phyloP scores from a whole-genome alignment of 1,139 yeast species.

The Pichia sp. region DNA sequence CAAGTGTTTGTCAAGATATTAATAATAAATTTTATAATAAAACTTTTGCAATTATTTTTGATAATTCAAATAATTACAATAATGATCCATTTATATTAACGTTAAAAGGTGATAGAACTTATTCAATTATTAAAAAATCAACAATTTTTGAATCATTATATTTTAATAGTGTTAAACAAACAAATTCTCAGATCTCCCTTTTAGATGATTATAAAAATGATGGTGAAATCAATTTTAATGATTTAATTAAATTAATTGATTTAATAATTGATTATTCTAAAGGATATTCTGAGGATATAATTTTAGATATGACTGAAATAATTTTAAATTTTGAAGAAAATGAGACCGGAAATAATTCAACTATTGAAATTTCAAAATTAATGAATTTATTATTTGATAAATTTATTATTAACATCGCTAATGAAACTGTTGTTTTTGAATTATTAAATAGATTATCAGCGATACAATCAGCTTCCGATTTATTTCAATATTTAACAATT shows the following conservation, averaged over 20 bases:
- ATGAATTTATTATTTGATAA: conserved; percentile 33
- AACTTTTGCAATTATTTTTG: conserved; percentile 34
- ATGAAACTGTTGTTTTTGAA: conserved; percentile 21
- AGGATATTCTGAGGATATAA: conserved; percentile 5
- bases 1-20: conserved; percentile 61
- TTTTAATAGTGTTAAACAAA: conserved; percentile 14
- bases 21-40: conserved; percentile 51
- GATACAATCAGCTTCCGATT: conserved; percentile 22
- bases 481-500: conserved; percentile 24
- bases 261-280: conserved; percentile 10
- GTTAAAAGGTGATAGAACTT: conserved; percentile 22
- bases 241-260: conserved; percentile 12
- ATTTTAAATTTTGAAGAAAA: conserved; percentile 1
- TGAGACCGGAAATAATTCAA: too few relatives aligned
- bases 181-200: not conserved
- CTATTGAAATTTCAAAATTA: conserved; percentile 3
- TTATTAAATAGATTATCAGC: conserved; percentile 24
- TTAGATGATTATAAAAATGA: conserved; percentile 1
- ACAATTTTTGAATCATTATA: conserved; percentile 27
- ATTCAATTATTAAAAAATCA: conserved; percentile 26
- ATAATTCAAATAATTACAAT: conserved; percentile 14
- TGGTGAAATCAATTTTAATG: conserved; percentile 5
- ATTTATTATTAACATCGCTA: conserved; percentile 25
- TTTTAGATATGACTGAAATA: not conserved
- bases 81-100: conserved; percentile 25